These are phyloP conservation scores for Pleurotus eryngii DNA, from an alignment of 768 basidiomycete species.

Conservation along the genomic window DNA sequence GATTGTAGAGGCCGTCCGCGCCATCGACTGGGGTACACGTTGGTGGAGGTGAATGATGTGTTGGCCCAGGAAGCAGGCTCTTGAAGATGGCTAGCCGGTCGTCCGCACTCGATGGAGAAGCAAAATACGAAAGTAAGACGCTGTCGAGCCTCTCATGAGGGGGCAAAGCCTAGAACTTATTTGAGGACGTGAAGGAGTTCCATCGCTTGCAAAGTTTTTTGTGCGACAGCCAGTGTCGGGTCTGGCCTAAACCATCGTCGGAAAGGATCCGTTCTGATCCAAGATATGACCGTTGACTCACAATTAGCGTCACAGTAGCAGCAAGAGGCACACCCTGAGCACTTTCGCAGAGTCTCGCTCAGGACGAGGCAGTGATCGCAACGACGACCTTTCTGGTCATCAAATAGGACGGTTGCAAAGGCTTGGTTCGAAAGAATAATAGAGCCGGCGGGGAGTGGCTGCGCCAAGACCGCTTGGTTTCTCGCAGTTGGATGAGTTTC, in stretches of 20 bases:
- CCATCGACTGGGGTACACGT: conserved; percentile 31
- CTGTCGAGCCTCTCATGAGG: conserved; percentile 58
- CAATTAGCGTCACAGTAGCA: conserved; percentile 73
- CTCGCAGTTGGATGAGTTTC: conserved; percentile 46
- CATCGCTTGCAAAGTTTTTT: conserved; percentile 64
- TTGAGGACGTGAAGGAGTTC: conserved; percentile 43
- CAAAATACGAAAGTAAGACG: conserved; percentile 59
- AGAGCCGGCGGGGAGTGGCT: conserved; percentile 40
- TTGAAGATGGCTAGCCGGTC: conserved; percentile 26
- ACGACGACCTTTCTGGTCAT: conserved; percentile 54
- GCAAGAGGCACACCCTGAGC: conserved; percentile 64
- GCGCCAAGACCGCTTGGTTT: conserved; percentile 44
- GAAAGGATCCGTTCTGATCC: too few relatives aligned
- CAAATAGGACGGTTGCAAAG: conserved; percentile 47
- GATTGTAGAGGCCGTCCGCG: conserved; percentile 35
- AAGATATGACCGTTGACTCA: conserved; percentile 28
- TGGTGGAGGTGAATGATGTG: conserved; percentile 9
- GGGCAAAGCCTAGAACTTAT: conserved; percentile 44
- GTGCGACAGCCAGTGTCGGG: conserved; percentile 67
- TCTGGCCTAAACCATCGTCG: conserved; percentile 50
- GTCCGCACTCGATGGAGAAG: conserved; percentile 25
- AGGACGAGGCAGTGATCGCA: conserved; percentile 60
- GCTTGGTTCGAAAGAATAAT: conserved; percentile 42
- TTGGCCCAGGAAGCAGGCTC: conserved; percentile 44
- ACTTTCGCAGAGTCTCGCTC: conserved; percentile 42